Percentiles rank a stretch among this genome's conserved stretches.
Evolutionary conservation across 1,284 basidiomycete species (phyloP).

Genomic region (Afroboletus lepidellus): DNA sequence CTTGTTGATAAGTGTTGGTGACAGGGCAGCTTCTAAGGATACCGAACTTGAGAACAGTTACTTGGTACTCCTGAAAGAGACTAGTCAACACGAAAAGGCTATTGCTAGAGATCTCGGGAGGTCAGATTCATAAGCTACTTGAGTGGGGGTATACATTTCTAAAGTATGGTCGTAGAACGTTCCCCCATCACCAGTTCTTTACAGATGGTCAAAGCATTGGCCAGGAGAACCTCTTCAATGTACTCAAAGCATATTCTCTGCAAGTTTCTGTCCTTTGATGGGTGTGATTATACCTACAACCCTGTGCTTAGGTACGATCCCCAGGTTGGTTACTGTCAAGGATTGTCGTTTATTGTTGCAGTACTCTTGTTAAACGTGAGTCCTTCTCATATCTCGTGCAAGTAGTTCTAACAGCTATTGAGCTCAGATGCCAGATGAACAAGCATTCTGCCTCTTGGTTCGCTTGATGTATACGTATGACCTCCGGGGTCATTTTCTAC

Average conservation of each 20-base stretch:
- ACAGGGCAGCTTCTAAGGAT: conserved; percentile 87
- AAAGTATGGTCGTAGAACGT: conserved; percentile 59
- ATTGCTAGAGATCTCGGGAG: conserved; percentile 90
- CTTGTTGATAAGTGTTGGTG: conserved; percentile 12
- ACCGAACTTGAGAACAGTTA: conserved; percentile 85
- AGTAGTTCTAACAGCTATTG: conserved; percentile 5
- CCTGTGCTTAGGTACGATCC: conserved; percentile 72
- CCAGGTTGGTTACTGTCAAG: conserved; percentile 97
- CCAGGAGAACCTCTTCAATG: conserved; percentile 96
- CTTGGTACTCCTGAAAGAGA: conserved; percentile 78
- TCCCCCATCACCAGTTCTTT: conserved; percentile 97
- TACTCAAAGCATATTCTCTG: conserved; percentile 96
- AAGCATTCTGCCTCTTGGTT: conserved; percentile 96
- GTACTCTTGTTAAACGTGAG: conserved; percentile 88
- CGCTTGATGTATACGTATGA: conserved; percentile 98
- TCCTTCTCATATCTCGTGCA: neutral
- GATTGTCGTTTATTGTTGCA: conserved; percentile 93
- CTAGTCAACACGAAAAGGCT: conserved; percentile 88
- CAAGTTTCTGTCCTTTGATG: conserved; percentile 37
- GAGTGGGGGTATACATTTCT: conserved; percentile 8
- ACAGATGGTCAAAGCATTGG: conserved; percentile 89
- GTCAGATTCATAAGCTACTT: conserved; percentile 33
- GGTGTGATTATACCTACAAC: conserved; percentile 15
- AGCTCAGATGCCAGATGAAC: conserved; percentile 95
- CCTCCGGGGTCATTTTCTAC: conserved; percentile 92